These are phyloP conservation scores for Phytopythium helicoides DNA, from an alignment of 352 stramenopile genomes.

Conservation along the genomic window DNA sequence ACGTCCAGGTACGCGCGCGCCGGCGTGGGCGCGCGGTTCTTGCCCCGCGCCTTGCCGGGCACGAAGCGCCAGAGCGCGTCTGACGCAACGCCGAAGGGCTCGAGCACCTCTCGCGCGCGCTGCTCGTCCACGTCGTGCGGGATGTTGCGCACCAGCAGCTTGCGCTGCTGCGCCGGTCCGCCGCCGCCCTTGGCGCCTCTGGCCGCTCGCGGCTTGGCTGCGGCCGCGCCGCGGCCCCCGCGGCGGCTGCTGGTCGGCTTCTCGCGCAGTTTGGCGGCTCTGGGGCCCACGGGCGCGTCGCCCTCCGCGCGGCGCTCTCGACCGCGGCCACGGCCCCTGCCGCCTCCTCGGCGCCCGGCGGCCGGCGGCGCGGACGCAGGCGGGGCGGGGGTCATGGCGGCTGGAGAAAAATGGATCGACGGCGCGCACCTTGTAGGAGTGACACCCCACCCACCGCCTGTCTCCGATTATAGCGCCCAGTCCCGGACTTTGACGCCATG, in stretches of 20 bases:
- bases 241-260: slow-evolving; percentile 15
- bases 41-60: slow-evolving; percentile 41
- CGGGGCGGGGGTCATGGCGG: too few species aligned
- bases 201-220: slow-evolving; percentile 20
- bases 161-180: slow-evolving; percentile 41
- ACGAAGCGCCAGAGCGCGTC: slow-evolving; percentile 68
- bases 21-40: slow-evolving; percentile 48
- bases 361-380: too few species aligned
- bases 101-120: slow-evolving; percentile 31
- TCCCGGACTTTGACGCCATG: too few species aligned
- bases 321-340: slow-evolving; percentile 3
- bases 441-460: too few species aligned
- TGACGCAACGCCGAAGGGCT: slow-evolving; percentile 28
- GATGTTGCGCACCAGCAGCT: slow-evolving; percentile 72
- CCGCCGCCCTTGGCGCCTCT: slow-evolving; percentile 13
- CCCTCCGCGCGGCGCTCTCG: neutral
- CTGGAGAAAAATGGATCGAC: too few species aligned
- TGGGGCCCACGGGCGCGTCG: neutral
- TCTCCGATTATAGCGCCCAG: too few species aligned
- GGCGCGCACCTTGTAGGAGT: too few species aligned
- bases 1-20: slow-evolving; percentile 73
- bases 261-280: neutral
- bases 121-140: slow-evolving; percentile 41
- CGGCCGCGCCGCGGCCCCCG: slow-evolving; percentile 4
- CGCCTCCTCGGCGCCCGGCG: slow-evolving; percentile 2